Percentiles rank a stretch among this genome's conserved stretches.
phyloP scores from a whole-genome alignment of 768 basidiomycete species.

The Coprinellus aureogranulatus region DNA sequence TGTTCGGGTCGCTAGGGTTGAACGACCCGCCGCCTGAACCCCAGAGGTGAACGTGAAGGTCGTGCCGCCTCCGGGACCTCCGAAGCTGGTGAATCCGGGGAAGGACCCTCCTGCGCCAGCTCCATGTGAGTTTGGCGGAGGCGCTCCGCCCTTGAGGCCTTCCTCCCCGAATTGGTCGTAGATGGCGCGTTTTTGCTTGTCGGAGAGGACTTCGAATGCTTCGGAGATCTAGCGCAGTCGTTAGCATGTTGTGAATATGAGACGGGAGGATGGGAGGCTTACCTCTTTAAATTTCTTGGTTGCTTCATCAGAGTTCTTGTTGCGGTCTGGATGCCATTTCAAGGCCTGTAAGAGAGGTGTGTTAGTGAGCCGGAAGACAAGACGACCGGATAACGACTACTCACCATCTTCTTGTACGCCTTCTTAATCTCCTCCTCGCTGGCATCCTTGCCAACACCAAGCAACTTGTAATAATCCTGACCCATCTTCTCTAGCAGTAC shows the following conservation, averaged over 20 bases:
- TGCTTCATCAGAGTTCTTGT: slow-evolving; percentile 80
- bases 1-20: slow-evolving; percentile 77
- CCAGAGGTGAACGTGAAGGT: slow-evolving; percentile 59
- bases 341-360: slow-evolving; percentile 52
- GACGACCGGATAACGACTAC: no score
- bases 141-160: slow-evolving; percentile 80
- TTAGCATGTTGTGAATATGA: not conserved
- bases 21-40: slow-evolving; percentile 53
- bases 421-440: slow-evolving; percentile 86
- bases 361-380: slow-evolving; percentile 10
- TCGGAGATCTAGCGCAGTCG: slow-evolving; percentile 67
- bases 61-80: slow-evolving; percentile 39
- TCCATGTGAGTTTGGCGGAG: no score
- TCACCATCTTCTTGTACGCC: slow-evolving; percentile 91
- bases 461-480: slow-evolving; percentile 82
- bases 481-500: slow-evolving; percentile 48
- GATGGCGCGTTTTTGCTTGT: slow-evolving; percentile 77
- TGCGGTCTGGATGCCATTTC: slow-evolving; percentile 95
- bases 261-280: slow-evolving; percentile 11
- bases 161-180: slow-evolving; percentile 97
- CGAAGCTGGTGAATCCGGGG: slow-evolving; percentile 41
- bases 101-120: no score
- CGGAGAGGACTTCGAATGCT: slow-evolving; percentile 92
- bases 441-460: slow-evolving; percentile 74
- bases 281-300: slow-evolving; percentile 92